Evolutionary conservation across 768 basidiomycete genomes (phyloP).

Genomic region (Multifurca ochricompacta): DNA sequence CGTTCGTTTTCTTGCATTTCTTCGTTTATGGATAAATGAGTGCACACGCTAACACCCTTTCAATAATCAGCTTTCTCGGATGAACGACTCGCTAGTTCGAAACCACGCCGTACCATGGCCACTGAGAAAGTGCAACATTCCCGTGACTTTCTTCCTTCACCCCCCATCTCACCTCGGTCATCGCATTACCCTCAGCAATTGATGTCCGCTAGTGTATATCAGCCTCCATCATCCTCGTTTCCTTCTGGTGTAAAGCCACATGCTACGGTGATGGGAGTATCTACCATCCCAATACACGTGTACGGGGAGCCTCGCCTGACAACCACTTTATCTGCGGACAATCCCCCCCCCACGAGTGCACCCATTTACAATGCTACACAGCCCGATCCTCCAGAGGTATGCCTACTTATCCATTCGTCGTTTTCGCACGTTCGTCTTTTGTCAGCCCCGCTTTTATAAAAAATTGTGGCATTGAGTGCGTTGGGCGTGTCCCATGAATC

Average conservation of each 20-base stretch:
- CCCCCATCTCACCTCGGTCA: conserved; percentile 4
- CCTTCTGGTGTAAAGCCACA: background rate
- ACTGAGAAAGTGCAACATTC: background rate
- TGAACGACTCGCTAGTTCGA: background rate
- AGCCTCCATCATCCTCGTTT: background rate
- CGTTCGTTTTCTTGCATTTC: background rate
- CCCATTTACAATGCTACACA: background rate
- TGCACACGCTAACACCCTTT: background rate
- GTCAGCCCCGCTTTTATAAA: background rate
- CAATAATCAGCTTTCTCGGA: conserved; percentile 2
- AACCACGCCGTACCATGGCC: background rate
- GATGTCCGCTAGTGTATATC: background rate
- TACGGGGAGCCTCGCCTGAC: conserved; percentile 3
- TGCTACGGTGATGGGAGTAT: background rate
- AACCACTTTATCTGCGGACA: background rate
- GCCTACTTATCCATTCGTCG: background rate
- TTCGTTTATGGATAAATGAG: background rate
- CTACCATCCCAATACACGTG: background rate
- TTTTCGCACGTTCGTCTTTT: background rate
- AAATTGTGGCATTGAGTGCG: background rate
- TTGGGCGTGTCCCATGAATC: background rate
- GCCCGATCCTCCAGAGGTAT: conserved; percentile 1
- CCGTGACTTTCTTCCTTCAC: conserved; percentile 11
- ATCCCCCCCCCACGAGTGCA: background rate
- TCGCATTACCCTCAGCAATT: background rate